phyloP scores from a whole-genome alignment of 345 rosid genomes.

The Carallia pectinifolia region DNA sequence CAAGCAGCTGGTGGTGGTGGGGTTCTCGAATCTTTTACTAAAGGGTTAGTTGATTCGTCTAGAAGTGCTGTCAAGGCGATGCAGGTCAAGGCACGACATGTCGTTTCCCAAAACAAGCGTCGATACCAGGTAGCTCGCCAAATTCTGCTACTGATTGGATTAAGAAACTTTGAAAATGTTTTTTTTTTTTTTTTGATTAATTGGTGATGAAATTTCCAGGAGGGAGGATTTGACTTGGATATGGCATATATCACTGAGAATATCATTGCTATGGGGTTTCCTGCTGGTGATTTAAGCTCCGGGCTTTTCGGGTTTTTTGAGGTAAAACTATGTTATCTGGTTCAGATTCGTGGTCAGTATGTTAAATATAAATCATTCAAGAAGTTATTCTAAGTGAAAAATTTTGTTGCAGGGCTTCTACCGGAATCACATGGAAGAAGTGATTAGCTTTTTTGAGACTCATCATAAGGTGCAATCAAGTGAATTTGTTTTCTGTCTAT shows the following conservation, averaged over 20 bases:
- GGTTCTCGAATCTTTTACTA: constrained; percentile 27
- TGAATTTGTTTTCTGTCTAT: background rate
- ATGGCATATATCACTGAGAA: constrained; percentile 40
- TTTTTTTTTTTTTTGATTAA: background rate
- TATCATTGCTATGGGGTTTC: constrained; percentile 39
- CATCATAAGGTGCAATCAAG: constrained; percentile 23
- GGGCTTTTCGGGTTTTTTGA: constrained; percentile 35
- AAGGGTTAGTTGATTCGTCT: constrained; percentile 32
- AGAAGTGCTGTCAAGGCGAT: constrained; percentile 31
- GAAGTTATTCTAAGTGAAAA: constrained; percentile 1
- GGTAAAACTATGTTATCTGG: constrained; percentile 11
- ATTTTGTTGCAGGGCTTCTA: constrained; percentile 27
- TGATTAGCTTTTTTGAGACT: constrained; percentile 31
- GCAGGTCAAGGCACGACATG: constrained; percentile 34
- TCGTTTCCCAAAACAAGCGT: constrained; percentile 33
- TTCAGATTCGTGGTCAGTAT: background rate
- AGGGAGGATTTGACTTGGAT: constrained; percentile 42
- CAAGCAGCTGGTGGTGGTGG: constrained; percentile 15
- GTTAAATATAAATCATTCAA: background rate
- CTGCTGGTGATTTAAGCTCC: constrained; percentile 39
- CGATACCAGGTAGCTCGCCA: constrained; percentile 26
- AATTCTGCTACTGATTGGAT: background rate
- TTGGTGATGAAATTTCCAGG: constrained; percentile 12
- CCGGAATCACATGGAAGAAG: constrained; percentile 39
- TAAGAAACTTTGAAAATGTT: too few relatives aligned